Evolutionary conservation across 345 rosid genomes (phyloP).

Genomic region (Aquilaria yunnanensis): DNA sequence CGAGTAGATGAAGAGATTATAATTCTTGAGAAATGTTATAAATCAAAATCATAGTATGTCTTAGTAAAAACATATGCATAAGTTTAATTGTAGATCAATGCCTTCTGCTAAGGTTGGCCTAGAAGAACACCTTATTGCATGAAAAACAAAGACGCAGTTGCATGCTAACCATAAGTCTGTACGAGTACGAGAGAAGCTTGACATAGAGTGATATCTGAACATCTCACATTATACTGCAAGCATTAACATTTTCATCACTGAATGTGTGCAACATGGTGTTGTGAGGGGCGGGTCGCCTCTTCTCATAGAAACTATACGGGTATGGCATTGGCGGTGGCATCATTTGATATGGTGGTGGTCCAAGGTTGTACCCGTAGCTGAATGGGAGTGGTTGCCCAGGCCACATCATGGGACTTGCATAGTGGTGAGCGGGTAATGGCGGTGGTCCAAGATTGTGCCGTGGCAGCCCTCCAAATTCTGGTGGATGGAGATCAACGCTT

Average conservation of each 20-base stretch:
- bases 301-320: constrained; percentile 15
- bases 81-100: too few relatives aligned
- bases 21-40: too few relatives aligned
- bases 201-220: too few relatives aligned
- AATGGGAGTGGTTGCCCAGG: background rate
- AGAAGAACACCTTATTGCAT: too few relatives aligned
- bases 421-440: background rate
- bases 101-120: too few relatives aligned
- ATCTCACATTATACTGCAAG: constrained; percentile 18
- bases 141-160: too few relatives aligned
- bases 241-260: constrained; percentile 17
- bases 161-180: too few relatives aligned
- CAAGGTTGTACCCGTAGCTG: background rate
- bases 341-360: background rate
- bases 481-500: background rate
- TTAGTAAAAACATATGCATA: too few relatives aligned
- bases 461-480: background rate
- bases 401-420: background rate
- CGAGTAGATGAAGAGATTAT: too few relatives aligned
- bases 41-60: too few relatives aligned
- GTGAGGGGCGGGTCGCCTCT: constrained; percentile 8
- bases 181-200: too few relatives aligned
- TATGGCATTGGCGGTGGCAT: constrained; percentile 9
- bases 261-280: constrained; percentile 14
- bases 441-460: background rate